Conservation (phyloP, 768 basidiomycete species). For the Hygrophoropsis aurantiaca region DNA sequence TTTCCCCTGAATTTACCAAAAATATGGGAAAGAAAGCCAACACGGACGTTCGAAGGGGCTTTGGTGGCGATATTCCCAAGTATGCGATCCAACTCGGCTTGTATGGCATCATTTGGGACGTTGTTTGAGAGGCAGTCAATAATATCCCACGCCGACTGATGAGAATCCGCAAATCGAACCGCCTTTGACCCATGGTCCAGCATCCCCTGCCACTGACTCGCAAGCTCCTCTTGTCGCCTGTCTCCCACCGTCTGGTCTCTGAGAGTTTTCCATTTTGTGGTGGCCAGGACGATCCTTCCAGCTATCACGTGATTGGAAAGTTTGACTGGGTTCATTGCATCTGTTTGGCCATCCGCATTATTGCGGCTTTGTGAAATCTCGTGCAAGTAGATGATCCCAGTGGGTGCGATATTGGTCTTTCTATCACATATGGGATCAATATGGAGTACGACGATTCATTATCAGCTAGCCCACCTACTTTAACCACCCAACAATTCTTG, state of each 20-base stretch:
- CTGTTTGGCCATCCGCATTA: conserved; percentile 23
- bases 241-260: conserved; percentile 15
- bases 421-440: too few relatives aligned
- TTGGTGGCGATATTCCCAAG: too few relatives aligned
- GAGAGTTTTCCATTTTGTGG: conserved; percentile 40
- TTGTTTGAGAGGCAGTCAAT: conserved; percentile 9
- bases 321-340: conserved; percentile 25
- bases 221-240: conserved; percentile 26
- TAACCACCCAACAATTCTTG: conserved; percentile 9
- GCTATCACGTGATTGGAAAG: conserved; percentile 21
- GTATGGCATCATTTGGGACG: too few relatives aligned
- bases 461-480: too few relatives aligned
- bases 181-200: conserved; percentile 24
- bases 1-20: too few relatives aligned
- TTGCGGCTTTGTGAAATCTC: conserved; percentile 32
- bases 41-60: too few relatives aligned
- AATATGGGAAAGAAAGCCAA: too few relatives aligned
- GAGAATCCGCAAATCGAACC: conserved; percentile 18
- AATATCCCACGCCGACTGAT: conserved; percentile 26
- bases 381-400: conserved; percentile 34
- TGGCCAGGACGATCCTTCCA: conserved; percentile 28
- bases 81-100: too few relatives aligned
- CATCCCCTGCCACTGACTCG: conserved; percentile 27
- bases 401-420: conserved; percentile 10
- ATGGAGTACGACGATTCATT: too few relatives aligned